A percentile compares a stretch with the other conserved stretches of the same genome.
phyloP scores from a whole-genome alignment of 805 yeast species.

The Candida parachauliodes region DNA sequence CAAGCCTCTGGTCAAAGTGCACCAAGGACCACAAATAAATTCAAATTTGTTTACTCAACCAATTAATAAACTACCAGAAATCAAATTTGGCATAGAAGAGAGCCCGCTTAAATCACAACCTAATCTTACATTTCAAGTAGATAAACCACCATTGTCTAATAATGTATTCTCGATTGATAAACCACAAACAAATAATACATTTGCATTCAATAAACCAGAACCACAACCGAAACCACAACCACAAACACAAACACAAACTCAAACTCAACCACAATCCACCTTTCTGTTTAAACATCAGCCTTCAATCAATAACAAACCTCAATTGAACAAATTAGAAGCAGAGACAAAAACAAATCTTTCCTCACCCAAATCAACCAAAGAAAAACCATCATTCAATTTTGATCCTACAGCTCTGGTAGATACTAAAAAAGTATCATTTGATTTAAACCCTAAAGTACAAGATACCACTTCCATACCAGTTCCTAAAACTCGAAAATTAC shows the following conservation, averaged over 20 bases:
- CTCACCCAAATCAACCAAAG: background rate
- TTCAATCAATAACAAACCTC: background rate
- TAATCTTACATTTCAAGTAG: background rate
- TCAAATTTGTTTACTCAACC: background rate
- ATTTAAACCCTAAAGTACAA: conserved; percentile 2
- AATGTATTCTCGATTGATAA: too few relatives aligned
- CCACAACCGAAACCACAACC: background rate
- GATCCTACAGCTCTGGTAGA: too few relatives aligned
- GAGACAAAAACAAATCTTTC: background rate
- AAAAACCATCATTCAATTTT: too few relatives aligned
- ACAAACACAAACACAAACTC: background rate
- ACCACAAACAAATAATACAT: background rate
- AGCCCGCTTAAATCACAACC: background rate
- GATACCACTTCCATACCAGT: conserved; percentile 1
- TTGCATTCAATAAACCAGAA: background rate
- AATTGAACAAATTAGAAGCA: background rate
- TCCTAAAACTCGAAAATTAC: conserved; percentile 11
- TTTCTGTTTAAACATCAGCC: background rate
- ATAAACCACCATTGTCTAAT: background rate
- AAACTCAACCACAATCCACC: background rate
- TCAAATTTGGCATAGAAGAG: background rate
- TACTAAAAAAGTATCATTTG: conserved; percentile 3
- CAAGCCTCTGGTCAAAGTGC: too few relatives aligned
- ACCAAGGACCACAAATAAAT: background rate
- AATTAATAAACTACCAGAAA: background rate